Evolutionary conservation across 2,329 filamentous ascomycete genomes (phyloP).

Genomic region (Talaromyces sp.): DNA sequence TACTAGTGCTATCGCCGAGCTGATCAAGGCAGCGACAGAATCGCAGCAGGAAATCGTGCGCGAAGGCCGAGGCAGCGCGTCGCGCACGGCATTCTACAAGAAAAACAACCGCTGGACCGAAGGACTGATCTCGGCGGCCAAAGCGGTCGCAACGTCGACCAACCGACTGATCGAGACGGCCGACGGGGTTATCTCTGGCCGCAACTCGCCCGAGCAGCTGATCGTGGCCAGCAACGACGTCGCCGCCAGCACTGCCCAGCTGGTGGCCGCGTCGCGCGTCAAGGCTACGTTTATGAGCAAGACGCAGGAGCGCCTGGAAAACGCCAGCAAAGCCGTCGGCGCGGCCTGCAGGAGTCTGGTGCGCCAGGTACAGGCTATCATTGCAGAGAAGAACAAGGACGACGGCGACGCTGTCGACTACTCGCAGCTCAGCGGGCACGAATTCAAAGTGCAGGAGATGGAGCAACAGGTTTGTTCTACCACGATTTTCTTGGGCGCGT

Average conservation of each 20-base stretch:
- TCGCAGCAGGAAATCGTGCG: constrained; percentile 96
- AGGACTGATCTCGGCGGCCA: constrained; percentile 92
- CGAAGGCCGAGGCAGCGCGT: constrained; percentile 81
- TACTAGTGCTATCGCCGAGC: constrained; percentile 84
- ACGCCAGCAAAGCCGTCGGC: constrained; percentile 88
- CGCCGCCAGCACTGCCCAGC: constrained; percentile 89
- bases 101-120: constrained; percentile 99
- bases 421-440: constrained; percentile 77
- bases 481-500: constrained; percentile 4
- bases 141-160: constrained; percentile 88
- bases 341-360: constrained; percentile 82
- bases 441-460: constrained; percentile 99
- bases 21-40: constrained; percentile 89
- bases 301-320: constrained; percentile 86
- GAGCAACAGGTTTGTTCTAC: constrained; percentile 80
- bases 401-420: constrained; percentile 82
- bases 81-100: constrained; percentile 94
- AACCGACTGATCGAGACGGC: constrained; percentile 97
- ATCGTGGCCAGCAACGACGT: constrained; percentile 98
- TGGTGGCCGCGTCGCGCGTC: constrained; percentile 90
- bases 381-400: constrained; percentile 76
- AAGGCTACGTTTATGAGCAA: constrained; percentile 98
- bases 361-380: constrained; percentile 89
- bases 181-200: constrained; percentile 85
- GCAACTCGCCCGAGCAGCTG: constrained; percentile 91